Evolutionary conservation across 805 yeast species (phyloP).

Genomic region (Cyberlindnera xishuangbannaensis): DNA sequence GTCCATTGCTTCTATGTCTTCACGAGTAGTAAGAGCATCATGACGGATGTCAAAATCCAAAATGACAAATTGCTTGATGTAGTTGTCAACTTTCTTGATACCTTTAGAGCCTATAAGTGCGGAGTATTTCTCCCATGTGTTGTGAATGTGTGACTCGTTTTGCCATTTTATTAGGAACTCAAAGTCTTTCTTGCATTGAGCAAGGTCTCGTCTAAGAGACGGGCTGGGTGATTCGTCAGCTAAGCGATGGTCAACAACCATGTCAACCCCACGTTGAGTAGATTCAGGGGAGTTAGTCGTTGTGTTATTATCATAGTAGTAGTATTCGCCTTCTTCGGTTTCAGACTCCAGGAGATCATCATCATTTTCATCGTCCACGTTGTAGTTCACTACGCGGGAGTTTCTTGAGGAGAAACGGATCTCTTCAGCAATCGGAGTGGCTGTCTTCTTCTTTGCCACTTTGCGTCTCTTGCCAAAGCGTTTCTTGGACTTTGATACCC

Average conservation of each 20-base stretch:
- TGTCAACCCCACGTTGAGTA: conserved; percentile 33
- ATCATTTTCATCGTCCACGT: conserved; percentile 55
- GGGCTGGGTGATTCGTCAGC: conserved; percentile 29
- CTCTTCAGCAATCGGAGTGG: conserved; percentile 33
- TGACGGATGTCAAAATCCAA: conserved; percentile 69
- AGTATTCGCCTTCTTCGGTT: conserved; percentile 20
- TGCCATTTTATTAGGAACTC: conserved; percentile 79
- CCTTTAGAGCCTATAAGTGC: conserved; percentile 53
- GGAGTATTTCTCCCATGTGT: conserved; percentile 82
- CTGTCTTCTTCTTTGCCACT: conserved; percentile 16
- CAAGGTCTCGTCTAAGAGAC: conserved; percentile 30
- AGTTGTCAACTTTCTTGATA: conserved; percentile 81
- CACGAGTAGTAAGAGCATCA: conserved; percentile 81
- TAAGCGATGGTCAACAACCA: conserved; percentile 51
- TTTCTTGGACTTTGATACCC: conserved; percentile 25
- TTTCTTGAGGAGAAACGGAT: conserved; percentile 75
- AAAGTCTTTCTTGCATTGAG: conserved; percentile 54
- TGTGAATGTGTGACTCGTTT: conserved; percentile 83
- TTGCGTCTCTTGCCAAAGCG: conserved; percentile 21
- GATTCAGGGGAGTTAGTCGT: conserved; percentile 22
- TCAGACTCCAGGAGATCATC: conserved; percentile 35
- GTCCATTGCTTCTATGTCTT: conserved; percentile 91
- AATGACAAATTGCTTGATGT: conserved; percentile 70
- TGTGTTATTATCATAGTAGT: conserved; percentile 21
- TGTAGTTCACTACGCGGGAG: conserved; percentile 63